Conservation (phyloP, 345 rosid species). For the Corymbia maculata region DNA sequence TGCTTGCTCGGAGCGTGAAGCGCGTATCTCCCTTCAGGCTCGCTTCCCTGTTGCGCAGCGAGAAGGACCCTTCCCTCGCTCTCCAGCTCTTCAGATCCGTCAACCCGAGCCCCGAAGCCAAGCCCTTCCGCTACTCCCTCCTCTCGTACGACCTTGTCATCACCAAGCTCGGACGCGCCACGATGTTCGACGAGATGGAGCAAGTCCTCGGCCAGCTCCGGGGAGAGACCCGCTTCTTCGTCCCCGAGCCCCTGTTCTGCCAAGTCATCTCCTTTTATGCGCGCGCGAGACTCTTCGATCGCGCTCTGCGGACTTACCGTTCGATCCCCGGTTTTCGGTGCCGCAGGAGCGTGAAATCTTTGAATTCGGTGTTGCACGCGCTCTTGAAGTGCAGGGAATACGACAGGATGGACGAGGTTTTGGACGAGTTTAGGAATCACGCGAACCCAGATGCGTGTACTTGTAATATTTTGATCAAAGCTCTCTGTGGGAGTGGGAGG, state of each 20-base stretch:
- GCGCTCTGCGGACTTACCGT: constrained; percentile 49
- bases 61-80: constrained; percentile 59
- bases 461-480: constrained; percentile 54
- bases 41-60: constrained; percentile 55
- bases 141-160: constrained; percentile 71
- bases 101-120: constrained; percentile 12
- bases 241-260: constrained; percentile 57
- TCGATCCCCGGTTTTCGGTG: constrained; percentile 59
- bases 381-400: constrained; percentile 31
- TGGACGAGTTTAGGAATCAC: constrained; percentile 20
- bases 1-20: constrained; percentile 4
- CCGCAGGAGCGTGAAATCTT: constrained; percentile 40
- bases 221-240: constrained; percentile 26
- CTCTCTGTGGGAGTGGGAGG: constrained; percentile 18
- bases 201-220: constrained; percentile 50
- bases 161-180: constrained; percentile 69
- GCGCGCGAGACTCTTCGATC: constrained; percentile 31
- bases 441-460: constrained; percentile 62
- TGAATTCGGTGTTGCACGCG: constrained; percentile 48
- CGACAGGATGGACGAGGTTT: constrained; percentile 27
- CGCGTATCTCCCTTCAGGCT: constrained; percentile 49
- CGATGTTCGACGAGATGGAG: constrained; percentile 64
- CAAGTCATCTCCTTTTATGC: constrained; percentile 47
- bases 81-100: constrained; percentile 48
- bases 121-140: constrained; percentile 37